Evolutionary conservation across 2,329 filamentous ascomycete genomes (phyloP).

Genomic region (Exutisphaerella laricina): DNA sequence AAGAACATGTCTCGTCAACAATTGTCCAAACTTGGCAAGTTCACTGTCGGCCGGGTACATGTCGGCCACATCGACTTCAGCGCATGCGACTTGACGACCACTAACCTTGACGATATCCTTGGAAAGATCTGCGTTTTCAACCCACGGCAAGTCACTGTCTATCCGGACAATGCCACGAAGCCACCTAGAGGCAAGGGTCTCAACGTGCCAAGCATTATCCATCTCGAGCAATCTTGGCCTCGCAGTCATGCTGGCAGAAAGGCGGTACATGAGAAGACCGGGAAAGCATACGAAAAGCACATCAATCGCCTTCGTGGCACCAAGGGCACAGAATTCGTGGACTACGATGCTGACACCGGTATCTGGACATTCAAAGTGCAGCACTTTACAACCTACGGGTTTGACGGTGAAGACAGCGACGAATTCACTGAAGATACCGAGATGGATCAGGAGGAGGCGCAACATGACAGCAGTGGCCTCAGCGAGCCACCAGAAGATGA

Average conservation of each 20-base stretch:
- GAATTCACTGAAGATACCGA: constrained; percentile 57
- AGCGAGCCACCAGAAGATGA: constrained; percentile 32
- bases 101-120: constrained; percentile 75
- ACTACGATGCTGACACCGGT: constrained; percentile 72
- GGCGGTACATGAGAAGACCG: constrained; percentile 51
- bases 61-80: constrained; percentile 79
- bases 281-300: constrained; percentile 71
- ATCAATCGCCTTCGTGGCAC: constrained; percentile 75
- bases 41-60: constrained; percentile 75
- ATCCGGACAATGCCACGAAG: constrained; percentile 68
- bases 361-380: constrained; percentile 91
- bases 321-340: constrained; percentile 71
- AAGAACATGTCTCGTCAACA: constrained; percentile 73
- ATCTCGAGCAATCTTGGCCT: constrained; percentile 90
- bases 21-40: constrained; percentile 65
- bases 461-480: constrained; percentile 49
- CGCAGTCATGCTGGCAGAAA: constrained; percentile 57
- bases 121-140: constrained; percentile 50
- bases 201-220: constrained; percentile 83
- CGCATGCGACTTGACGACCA: constrained; percentile 62
- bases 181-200: constrained; percentile 79
- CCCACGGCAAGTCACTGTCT: constrained; percentile 80
- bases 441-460: constrained; percentile 29
- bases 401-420: constrained; percentile 65
- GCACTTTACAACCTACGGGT: constrained; percentile 92